Evolutionary conservation across 2,329 filamentous ascomycete species (phyloP).

Genomic region (Colletotrichum cuscutae): DNA sequence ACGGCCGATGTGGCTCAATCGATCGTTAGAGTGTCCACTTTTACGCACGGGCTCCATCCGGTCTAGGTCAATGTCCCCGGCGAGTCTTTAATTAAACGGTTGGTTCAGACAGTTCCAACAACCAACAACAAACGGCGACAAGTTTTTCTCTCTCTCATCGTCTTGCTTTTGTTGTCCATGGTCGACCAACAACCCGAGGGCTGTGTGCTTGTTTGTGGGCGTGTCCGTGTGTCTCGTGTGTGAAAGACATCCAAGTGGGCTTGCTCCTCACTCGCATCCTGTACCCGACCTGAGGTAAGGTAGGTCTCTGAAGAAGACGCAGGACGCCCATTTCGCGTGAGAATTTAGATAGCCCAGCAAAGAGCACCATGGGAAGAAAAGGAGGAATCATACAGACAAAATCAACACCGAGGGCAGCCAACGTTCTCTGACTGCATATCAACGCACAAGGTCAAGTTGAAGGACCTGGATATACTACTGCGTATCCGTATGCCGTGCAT

Average conservation of each 20-base stretch:
- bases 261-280: background rate
- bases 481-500: background rate
- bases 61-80: conserved; percentile 24
- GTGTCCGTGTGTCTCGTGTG: too few species aligned
- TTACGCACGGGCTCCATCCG: conserved; percentile 22
- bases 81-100: conserved; percentile 28
- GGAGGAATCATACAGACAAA: background rate
- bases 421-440: background rate
- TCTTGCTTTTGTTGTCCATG: background rate
- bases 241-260: background rate
- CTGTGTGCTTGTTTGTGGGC: background rate
- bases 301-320: background rate
- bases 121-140: conserved; percentile 10
- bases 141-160: background rate
- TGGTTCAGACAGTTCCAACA: conserved; percentile 28
- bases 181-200: background rate
- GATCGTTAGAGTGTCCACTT: conserved; percentile 9
- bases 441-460: background rate
- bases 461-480: background rate
- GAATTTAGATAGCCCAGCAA: background rate
- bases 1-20: conserved; percentile 29
- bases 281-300: background rate
- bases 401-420: background rate
- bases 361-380: background rate
- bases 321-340: background rate